Base-by-base conservation (phyloP, 73 alveolate species). In the Stentor coeruleus region DNA sequence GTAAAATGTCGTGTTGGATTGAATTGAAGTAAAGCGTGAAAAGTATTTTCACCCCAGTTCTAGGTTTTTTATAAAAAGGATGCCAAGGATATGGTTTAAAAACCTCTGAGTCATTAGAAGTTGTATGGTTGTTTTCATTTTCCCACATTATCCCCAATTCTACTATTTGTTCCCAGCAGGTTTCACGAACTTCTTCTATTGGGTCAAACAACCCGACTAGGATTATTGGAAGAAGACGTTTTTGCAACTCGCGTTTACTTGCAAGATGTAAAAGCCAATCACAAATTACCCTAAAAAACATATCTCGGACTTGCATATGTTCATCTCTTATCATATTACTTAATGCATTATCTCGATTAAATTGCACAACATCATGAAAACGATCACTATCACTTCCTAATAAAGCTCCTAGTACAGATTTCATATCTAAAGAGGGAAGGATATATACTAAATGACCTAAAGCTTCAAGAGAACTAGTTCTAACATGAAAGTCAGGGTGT, bases 31-130 rank as follows among this genome's bases (percentile, higher is more conserved):
- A 20, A 6, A 11, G 6, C 66, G 20, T 11, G 28, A 49, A 11
- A 49, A 49, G 66, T 20, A 49, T 49, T 20, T 20, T 6, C 6
- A 49, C 28, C 28, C 66, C 66, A 20, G 20, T 11, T 20, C 66
- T 49, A 11, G 66, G 66, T 6, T 20, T 6, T 6, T 49, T 49
- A 11, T 49, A 6, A 49, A 49, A 49, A 49, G 66, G 66, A 49
- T 49, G 66, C 66, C 66, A 49, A 49, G 66, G 66, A 49, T 49
- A 49, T n/a, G n/a, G n/a, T n/a, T n/a, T n/a, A n/a, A n/a, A n/a
- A n/a, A n/a, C n/a, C n/a, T n/a, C n/a, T 11, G 66, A 20, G 66
- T 49, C 66, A 20, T 49, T 49, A 49, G 28, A 6, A 49, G 66
- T 20, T 6, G 20, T 6, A 49, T 20, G 20, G 28, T 20, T 20